Conservation (phyloP, 2,329 filamentous ascomycete genomes). For the Cadophora sp. region DNA sequence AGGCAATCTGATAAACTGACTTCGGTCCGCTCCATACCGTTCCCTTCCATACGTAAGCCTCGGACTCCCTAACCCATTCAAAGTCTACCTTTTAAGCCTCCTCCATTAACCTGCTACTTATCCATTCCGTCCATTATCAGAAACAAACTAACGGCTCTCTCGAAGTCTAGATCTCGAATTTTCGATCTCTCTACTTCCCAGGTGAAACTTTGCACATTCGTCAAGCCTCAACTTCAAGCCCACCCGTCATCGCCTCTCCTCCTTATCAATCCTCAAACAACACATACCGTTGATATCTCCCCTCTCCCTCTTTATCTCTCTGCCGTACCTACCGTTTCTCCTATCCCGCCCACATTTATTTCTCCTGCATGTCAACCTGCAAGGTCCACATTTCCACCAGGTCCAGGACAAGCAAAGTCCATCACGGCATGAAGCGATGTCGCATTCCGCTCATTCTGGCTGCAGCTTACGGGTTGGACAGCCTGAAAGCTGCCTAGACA, state of each 20-base stretch:
- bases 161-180: neutral
- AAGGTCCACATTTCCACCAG: neutral
- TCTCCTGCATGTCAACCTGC: neutral
- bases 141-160: neutral
- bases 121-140: neutral
- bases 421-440: too few species aligned
- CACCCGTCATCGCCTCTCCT: neutral
- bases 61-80: neutral
- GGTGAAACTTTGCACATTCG: slow-evolving; percentile 1
- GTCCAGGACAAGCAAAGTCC: too few species aligned
- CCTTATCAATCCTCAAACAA: neutral
- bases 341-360: neutral
- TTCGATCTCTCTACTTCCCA: neutral
- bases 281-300: neutral
- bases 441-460: too few species aligned
- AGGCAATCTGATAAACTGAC: neutral
- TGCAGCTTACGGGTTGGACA: too few species aligned
- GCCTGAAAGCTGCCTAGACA: too few species aligned
- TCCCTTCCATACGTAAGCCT: neutral
- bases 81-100: neutral
- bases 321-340: neutral
- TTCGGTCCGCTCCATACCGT: too few species aligned
- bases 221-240: neutral
- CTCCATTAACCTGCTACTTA: neutral
- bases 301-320: neutral